These are phyloP conservation scores for Tremella yokohamensis DNA, from an alignment of 768 basidiomycete genomes.

Conservation along the genomic window DNA sequence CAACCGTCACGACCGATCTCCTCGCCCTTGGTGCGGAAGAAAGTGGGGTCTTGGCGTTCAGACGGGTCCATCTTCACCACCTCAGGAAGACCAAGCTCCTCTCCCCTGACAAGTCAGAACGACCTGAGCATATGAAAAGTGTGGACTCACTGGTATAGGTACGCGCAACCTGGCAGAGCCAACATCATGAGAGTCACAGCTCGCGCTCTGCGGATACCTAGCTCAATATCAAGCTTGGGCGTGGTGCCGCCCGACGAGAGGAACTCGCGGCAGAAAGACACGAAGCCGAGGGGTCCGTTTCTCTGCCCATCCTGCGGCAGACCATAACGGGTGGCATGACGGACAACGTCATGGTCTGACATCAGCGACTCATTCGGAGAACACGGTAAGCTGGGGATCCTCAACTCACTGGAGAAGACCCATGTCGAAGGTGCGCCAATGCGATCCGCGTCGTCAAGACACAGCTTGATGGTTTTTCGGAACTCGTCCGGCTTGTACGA, in stretches of 20 bases:
- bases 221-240: slow-evolving; percentile 20
- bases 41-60: slow-evolving; percentile 39
- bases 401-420: slow-evolving; percentile 37
- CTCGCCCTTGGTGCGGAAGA: slow-evolving; percentile 29
- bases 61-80: slow-evolving; percentile 30
- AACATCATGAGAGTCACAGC: slow-evolving; percentile 39
- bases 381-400: background rate
- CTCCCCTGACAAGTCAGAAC: slow-evolving; percentile 20
- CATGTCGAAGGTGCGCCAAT: slow-evolving; percentile 26
- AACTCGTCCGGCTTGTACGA: slow-evolving; percentile 29
- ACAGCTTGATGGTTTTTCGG: slow-evolving; percentile 17
- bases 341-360: slow-evolving; percentile 24
- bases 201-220: slow-evolving; percentile 25
- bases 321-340: slow-evolving; percentile 39
- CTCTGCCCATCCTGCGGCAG: slow-evolving; percentile 18
- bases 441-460: slow-evolving; percentile 12
- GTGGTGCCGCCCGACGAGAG: slow-evolving; percentile 16
- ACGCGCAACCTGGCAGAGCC: slow-evolving; percentile 39
- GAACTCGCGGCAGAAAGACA: slow-evolving; percentile 17
- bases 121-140: background rate
- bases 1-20: slow-evolving; percentile 44
- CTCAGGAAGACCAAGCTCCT: slow-evolving; percentile 42
- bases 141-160: slow-evolving; percentile 39
- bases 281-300: slow-evolving; percentile 6
- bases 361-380: background rate